These are phyloP conservation scores for Acrodontium crateriforme DNA, from an alignment of 2,329 filamentous ascomycete species.

Conservation along the genomic window DNA sequence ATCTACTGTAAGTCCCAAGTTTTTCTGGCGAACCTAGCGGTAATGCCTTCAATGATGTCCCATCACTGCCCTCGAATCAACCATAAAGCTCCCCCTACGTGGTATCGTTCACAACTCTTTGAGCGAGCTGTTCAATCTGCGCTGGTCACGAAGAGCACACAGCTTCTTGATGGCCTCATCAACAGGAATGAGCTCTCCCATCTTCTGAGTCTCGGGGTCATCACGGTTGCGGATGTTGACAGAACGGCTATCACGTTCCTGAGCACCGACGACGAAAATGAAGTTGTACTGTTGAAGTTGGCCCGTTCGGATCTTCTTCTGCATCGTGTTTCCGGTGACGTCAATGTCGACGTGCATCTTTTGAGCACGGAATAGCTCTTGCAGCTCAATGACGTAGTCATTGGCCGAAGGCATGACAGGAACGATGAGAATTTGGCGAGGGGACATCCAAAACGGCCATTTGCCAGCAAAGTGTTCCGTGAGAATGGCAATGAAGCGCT, in stretches of 20 bases:
- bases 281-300: conserved; percentile 76
- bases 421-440: conserved; percentile 67
- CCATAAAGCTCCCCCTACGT: conserved; percentile 1
- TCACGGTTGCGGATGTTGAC: conserved; percentile 54
- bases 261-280: conserved; percentile 56
- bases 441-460: conserved; percentile 81
- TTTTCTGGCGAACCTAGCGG: too few relatives aligned
- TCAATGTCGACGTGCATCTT: conserved; percentile 61
- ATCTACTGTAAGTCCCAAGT: too few relatives aligned
- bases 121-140: conserved; percentile 18
- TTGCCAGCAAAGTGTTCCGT: conserved; percentile 76
- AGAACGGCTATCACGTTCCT: conserved; percentile 44
- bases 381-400: conserved; percentile 64
- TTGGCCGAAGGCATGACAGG: conserved; percentile 60
- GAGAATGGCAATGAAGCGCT: conserved; percentile 58
- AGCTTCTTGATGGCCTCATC: conserved; percentile 45
- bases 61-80: too few relatives aligned
- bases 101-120: background rate
- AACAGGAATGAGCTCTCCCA: conserved; percentile 47
- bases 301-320: conserved; percentile 77
- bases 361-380: conserved; percentile 47
- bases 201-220: conserved; percentile 46
- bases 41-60: too few relatives aligned
- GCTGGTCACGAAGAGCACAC: conserved; percentile 29
- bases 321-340: conserved; percentile 63